Conservation (phyloP, 305 asterid genomes). For the Coffea humblotiana region DNA sequence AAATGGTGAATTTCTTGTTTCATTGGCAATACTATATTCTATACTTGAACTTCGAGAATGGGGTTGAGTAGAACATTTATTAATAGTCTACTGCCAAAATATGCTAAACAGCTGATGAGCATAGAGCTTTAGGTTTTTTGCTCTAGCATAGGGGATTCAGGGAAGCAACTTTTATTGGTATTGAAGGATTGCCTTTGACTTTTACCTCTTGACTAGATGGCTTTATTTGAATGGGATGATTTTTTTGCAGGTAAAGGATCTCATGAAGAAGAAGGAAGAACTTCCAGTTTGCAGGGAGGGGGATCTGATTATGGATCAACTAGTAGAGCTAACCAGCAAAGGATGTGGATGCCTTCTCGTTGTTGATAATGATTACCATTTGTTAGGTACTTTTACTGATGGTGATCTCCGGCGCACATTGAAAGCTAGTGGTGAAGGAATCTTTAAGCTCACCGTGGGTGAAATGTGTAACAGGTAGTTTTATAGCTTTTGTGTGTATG, state of each 20-base stretch:
- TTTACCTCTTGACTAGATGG: background rate
- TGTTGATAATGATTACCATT: slow-evolving; percentile 52
- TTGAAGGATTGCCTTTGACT: background rate
- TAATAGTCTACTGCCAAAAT: background rate
- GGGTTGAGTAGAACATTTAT: background rate
- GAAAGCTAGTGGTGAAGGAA: slow-evolving; percentile 84
- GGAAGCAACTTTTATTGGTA: background rate
- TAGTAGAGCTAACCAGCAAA: slow-evolving; percentile 86
- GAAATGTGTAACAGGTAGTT: slow-evolving; percentile 87
- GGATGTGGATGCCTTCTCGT: slow-evolving; percentile 95
- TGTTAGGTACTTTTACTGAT: slow-evolving; percentile 86
- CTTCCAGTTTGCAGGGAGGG: slow-evolving; percentile 83
- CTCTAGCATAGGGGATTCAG: background rate
- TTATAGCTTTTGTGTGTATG: background rate
- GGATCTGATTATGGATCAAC: slow-evolving; percentile 87
- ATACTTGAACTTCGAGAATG: background rate
- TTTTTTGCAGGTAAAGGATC: slow-evolving; percentile 71
- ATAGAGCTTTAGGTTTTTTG: background rate
- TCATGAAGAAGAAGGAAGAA: slow-evolving; percentile 80
- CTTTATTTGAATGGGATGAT: background rate
- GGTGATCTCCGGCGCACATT: slow-evolving; percentile 90
- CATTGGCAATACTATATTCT: too few relatives aligned
- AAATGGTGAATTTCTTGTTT: background rate
- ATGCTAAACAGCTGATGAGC: background rate
- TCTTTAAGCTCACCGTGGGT: slow-evolving; percentile 90